Percentiles rank a stretch among this genome's conserved stretches.
These are phyloP conservation scores for Mrakia frigida DNA, from an alignment of 768 basidiomycete genomes.

Conservation along the genomic window DNA sequence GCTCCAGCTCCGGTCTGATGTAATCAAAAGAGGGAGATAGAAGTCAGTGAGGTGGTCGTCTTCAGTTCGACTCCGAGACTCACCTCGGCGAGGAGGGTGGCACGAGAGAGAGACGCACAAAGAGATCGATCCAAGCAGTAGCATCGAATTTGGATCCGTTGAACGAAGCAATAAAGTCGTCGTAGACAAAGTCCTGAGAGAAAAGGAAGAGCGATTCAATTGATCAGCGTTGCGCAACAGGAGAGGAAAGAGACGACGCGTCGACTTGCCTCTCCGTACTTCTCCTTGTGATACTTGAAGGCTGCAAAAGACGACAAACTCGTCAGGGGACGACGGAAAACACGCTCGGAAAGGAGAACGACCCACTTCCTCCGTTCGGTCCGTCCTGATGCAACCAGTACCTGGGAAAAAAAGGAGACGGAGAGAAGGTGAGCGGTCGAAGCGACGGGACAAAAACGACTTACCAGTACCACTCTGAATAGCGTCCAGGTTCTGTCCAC, in stretches of 20 bases:
- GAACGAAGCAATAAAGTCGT: constrained; percentile 58
- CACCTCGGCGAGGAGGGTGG: too few species aligned
- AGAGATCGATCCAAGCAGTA: constrained; percentile 54
- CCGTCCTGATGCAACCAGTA: constrained; percentile 35
- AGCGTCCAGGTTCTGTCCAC: constrained; percentile 37
- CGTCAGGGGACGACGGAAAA: too few species aligned
- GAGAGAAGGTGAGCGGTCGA: too few species aligned
- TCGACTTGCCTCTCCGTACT: constrained; percentile 48
- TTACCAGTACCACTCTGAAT: constrained; percentile 57
- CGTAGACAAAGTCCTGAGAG: constrained; percentile 51
- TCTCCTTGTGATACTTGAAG: constrained; percentile 50
- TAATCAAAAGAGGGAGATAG: not conserved
- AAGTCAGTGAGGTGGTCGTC: too few species aligned
- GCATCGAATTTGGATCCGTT: constrained; percentile 55
- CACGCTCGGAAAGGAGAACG: too few species aligned
- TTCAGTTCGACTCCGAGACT: too few species aligned
- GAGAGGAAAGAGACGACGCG: not conserved
- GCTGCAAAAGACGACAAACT: too few species aligned
- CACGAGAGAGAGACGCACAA: constrained; percentile 38
- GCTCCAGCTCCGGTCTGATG: constrained; percentile 51
- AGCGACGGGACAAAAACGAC: too few species aligned
- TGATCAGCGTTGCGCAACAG: too few species aligned
- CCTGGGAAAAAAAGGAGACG: too few species aligned
- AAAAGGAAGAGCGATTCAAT: too few species aligned
- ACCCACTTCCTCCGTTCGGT: not conserved